Conservation (phyloP, 75 land plant species). For the Picea glauca region DNA sequence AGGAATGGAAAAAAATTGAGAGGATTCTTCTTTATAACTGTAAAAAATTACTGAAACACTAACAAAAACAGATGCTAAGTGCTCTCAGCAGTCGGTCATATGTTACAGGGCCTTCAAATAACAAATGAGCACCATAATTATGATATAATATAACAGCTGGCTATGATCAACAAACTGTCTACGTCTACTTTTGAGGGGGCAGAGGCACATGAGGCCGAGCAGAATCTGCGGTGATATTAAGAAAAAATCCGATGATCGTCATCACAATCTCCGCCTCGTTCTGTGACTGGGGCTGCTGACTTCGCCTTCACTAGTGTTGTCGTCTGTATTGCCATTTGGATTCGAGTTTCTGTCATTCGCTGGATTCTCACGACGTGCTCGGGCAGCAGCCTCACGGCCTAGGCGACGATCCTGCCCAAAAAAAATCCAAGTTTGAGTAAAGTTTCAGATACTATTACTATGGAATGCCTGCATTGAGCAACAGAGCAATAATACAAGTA, state of each 20-base stretch:
- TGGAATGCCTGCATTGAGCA: too few species aligned
- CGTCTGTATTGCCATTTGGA: constrained; percentile 5
- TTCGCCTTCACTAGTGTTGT: neutral
- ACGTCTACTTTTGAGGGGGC: neutral
- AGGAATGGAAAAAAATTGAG: neutral
- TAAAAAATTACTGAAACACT: neutral
- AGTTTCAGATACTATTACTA: neutral
- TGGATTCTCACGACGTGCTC: constrained; percentile 6
- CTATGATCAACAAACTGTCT: neutral
- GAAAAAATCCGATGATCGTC: neutral
- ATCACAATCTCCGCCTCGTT: constrained; percentile 10
- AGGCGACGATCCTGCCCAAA: neutral
- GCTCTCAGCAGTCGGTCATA: neutral
- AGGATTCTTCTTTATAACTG: neutral
- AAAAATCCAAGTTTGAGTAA: neutral
- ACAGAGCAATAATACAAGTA: too few species aligned
- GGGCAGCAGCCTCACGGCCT: constrained; percentile 10
- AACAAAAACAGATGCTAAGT: neutral
- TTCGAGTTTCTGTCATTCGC: neutral
- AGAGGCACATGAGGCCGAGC: neutral
- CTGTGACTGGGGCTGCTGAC: constrained; percentile 8
- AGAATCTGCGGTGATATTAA: too few species aligned
- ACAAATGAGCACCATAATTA: neutral
- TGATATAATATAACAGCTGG: neutral
- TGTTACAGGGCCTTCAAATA: constrained; percentile 5